Base-by-base conservation (phyloP, 176 grass and related monocot genomes). In the Saccharum spontaneum region DNA sequence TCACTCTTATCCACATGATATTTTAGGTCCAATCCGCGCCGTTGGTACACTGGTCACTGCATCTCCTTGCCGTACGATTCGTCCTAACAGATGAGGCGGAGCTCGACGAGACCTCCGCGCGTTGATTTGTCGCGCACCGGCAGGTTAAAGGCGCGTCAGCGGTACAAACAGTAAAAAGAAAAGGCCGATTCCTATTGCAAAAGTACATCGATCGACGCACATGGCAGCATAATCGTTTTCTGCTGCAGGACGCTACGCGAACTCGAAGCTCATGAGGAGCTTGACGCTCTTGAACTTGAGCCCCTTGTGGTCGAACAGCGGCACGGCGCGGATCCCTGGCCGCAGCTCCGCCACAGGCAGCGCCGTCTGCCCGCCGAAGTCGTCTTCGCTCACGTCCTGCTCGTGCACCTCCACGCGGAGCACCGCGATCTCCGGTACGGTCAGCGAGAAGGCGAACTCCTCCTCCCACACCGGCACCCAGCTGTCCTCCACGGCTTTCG, bases 351-450 rank as follows among this genome's bases (percentile, higher is more conserved):
- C 86, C 20, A 98, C 77, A 2, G 96, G 96, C 28, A 98, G 49
- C 18, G 80, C 80, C 16, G 89, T 82, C 87, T 98, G 96, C 61
- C 96, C 96, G 17, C 96, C 93, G 78, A 98, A 95, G 68, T 98
- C 96, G 48, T 98, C 96, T 70, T 98, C 96, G 44, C 83, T 95
- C 79, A 95, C 89, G 82, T 98, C 93, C 28, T 95, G 93, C 79
- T 95, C 91, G 67, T 98, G 96, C 75, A 98, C 93, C 90, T 98
- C 96, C 22, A 98, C 85, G 9, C 93, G 93, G 86, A 98, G 91
- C 76, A 98, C 73, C 17, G 96, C 96, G 43, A 98, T 90, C 83
- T 95, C 96, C 2, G 96, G 96, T 3, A 98, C 87, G 0, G 91
- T 92, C 74, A 95, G 83, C 5, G 86, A 85, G 86, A 98, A 98